Percentiles rank a stretch among this genome's conserved stretches.
These are phyloP conservation scores for Diplodia corticola DNA, from an alignment of 2,329 filamentous ascomycete species.

Conservation along the genomic window DNA sequence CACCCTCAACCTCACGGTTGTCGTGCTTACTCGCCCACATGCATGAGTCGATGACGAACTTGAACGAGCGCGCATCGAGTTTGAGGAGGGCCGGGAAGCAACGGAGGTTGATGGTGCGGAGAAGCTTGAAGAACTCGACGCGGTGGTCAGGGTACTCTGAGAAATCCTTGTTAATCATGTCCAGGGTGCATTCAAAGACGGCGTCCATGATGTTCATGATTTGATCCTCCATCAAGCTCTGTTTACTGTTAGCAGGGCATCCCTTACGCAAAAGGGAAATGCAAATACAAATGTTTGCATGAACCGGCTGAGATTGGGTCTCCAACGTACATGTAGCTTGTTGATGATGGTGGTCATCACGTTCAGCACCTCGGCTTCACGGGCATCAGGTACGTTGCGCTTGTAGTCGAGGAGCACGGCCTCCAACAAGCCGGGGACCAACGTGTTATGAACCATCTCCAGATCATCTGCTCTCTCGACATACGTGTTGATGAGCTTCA, in stretches of 20 bases:
- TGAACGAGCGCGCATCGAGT: constrained; percentile 95
- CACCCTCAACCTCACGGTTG: constrained; percentile 95
- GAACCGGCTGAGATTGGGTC: constrained; percentile 53
- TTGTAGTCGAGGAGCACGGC: constrained; percentile 95
- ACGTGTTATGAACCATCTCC: constrained; percentile 87
- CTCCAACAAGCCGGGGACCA: constrained; percentile 94
- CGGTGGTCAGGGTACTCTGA: constrained; percentile 98
- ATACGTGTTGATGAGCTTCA: constrained; percentile 97
- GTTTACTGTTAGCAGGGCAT: constrained; percentile 21
- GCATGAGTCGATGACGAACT: constrained; percentile 98
- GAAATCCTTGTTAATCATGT: constrained; percentile 99
- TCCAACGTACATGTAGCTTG: constrained; percentile 85
- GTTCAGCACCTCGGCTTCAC: constrained; percentile 93
- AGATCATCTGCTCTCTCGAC: constrained; percentile 97
- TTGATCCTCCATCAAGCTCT: constrained; percentile 97
- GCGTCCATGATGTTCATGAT: constrained; percentile 97
- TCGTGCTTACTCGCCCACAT: constrained; percentile 99
- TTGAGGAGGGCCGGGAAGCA: constrained; percentile 95
- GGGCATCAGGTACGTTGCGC: constrained; percentile 91
- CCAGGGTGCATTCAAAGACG: constrained; percentile 95
- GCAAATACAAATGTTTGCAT: constrained; percentile 36
- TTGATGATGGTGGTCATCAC: constrained; percentile 97
- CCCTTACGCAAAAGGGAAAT: neutral
- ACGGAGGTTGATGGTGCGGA: constrained; percentile 93
- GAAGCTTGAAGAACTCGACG: constrained; percentile 98